Evolutionary conservation across 495 filamentous ascomycete genomes (phyloP).

Genomic region (Chaetomium fimeti): DNA sequence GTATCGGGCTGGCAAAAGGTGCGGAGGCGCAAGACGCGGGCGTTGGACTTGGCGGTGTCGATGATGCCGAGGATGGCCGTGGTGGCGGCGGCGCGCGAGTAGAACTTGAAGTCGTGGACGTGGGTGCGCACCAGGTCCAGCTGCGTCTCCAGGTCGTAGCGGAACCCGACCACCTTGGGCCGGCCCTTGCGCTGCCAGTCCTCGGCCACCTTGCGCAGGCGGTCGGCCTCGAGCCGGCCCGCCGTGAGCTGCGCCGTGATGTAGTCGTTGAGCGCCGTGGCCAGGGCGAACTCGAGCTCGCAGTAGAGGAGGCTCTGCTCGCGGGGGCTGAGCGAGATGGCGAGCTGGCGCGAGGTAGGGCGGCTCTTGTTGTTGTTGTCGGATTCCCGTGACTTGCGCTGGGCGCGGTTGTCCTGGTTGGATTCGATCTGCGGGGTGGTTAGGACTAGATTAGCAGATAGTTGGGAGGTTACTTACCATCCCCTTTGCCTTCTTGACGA

Average conservation of each 20-base stretch:
- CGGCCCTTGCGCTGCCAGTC: conserved; percentile 45
- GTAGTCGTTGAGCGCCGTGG: conserved; percentile 40
- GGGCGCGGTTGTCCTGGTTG: conserved; percentile 29
- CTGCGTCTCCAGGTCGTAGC: conserved; percentile 52
- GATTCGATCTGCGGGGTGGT: conserved; percentile 29
- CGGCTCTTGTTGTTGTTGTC: conserved; percentile 26
- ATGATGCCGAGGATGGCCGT: conserved; percentile 37
- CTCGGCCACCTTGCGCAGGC: conserved; percentile 40
- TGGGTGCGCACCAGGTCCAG: conserved; percentile 44
- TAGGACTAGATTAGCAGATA: background rate
- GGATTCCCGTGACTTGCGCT: conserved; percentile 30
- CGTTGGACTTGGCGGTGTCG: conserved; percentile 43
- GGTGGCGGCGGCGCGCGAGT: conserved; percentile 33
- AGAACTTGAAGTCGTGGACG: conserved; percentile 46
- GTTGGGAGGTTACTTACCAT: conserved; percentile 35
- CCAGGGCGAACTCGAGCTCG: conserved; percentile 45
- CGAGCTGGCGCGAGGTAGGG: conserved; percentile 24
- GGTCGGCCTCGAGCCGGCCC: conserved; percentile 40
- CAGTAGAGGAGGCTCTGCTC: conserved; percentile 50
- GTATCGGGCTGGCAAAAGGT: conserved; percentile 50
- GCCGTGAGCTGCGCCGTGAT: conserved; percentile 40
- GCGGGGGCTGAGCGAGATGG: conserved; percentile 43
- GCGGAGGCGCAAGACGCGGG: conserved; percentile 41
- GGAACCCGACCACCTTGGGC: conserved; percentile 45
- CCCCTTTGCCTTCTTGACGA: conserved; percentile 46